Conservation (phyloP, 176 grass and related monocot genomes). For the Juncus effusus region DNA sequence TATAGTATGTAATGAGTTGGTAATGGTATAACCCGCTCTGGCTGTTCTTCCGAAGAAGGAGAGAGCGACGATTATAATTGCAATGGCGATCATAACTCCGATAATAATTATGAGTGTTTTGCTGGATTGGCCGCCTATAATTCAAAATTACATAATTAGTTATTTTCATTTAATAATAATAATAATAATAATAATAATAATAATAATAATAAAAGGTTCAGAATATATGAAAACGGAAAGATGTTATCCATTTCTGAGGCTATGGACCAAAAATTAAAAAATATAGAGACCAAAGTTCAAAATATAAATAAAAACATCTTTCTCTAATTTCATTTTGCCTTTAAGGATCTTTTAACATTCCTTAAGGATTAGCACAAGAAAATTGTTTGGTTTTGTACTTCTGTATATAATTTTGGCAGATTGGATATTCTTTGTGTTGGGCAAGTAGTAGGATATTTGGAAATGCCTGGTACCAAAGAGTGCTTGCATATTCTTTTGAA, state of each 20-base stretch:
- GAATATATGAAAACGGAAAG: slow-evolving; percentile 14
- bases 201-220: not conserved
- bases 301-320: not conserved
- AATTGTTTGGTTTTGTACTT: not conserved
- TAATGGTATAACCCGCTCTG: slow-evolving; percentile 15
- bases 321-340: not conserved
- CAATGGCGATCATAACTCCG: slow-evolving; percentile 53
- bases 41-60: slow-evolving; percentile 48
- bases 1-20: not conserved
- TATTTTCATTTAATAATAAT: not conserved
- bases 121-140: slow-evolving; percentile 42
- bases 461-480: no score
- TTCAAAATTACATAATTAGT: not conserved
- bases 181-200: not conserved
- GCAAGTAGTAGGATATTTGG: no score
- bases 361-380: not conserved
- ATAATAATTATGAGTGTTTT: slow-evolving; percentile 80
- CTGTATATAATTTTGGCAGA: not conserved
- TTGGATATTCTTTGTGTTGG: not conserved
- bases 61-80: slow-evolving; percentile 57
- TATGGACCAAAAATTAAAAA: slow-evolving; percentile 20
- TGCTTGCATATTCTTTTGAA: no score
- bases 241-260: not conserved
- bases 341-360: slow-evolving; percentile 18
- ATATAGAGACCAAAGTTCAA: not conserved